Evolutionary conservation across 106 monocot species (phyloP).

Genomic region (Alisma plantagoaquatica): DNA sequence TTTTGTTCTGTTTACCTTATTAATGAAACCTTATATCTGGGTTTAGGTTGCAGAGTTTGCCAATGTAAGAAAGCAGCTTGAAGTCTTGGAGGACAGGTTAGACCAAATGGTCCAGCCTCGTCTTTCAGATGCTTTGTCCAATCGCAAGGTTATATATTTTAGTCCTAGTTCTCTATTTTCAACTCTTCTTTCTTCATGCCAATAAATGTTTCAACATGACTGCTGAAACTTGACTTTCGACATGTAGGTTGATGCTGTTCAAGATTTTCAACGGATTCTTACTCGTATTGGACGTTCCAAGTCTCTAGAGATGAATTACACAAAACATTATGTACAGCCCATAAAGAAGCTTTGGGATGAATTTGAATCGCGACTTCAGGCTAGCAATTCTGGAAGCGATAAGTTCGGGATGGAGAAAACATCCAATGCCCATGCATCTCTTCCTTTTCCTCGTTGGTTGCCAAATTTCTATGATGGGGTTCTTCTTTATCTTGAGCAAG

Average conservation of each 20-base stretch:
- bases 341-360: slow-evolving; percentile 93
- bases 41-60: slow-evolving; percentile 98
- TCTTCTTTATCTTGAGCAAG: slow-evolving; percentile 89
- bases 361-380: slow-evolving; percentile 54
- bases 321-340: slow-evolving; percentile 69
- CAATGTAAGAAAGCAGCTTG: slow-evolving; percentile 93
- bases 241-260: slow-evolving; percentile 79
- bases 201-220: neutral
- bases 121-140: slow-evolving; percentile 68
- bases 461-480: slow-evolving; percentile 95
- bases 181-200: neutral
- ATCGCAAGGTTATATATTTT: slow-evolving; percentile 53
- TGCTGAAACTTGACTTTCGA: neutral
- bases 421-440: slow-evolving; percentile 10
- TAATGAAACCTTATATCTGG: neutral
- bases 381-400: slow-evolving; percentile 40
- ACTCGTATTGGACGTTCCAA: slow-evolving; percentile 85
- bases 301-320: slow-evolving; percentile 75
- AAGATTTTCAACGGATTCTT: slow-evolving; percentile 83
- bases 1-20: slow-evolving; percentile 1
- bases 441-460: slow-evolving; percentile 77
- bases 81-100: slow-evolving; percentile 90
- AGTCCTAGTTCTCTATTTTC: neutral
- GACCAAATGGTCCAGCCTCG: slow-evolving; percentile 97
- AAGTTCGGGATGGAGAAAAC: slow-evolving; percentile 30